Conservation (phyloP, 768 basidiomycete genomes). For the Dioszegia crocea region DNA sequence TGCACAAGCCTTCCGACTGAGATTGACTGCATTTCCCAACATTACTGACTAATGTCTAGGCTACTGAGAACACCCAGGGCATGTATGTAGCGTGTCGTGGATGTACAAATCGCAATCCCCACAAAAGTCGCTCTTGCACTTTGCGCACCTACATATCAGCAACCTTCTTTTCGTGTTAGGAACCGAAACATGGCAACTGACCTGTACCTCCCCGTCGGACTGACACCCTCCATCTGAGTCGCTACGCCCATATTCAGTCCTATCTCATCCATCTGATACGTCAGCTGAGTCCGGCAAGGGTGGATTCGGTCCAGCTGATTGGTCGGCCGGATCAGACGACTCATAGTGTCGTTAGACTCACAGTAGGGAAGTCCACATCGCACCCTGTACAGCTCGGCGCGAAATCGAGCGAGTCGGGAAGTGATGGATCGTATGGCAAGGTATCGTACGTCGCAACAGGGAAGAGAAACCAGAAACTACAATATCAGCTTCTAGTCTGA, state of each 20-base stretch:
- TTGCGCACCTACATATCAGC: conserved; percentile 55
- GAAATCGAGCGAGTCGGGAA: conserved; percentile 23
- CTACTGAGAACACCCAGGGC: conserved; percentile 58
- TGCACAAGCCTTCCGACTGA: too few species aligned
- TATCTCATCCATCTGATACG: conserved; percentile 18
- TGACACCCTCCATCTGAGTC: conserved; percentile 61
- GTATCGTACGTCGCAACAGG: conserved; percentile 74
- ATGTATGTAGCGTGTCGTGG: conserved; percentile 91
- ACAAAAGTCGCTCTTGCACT: conserved; percentile 83
- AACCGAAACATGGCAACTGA: too few species aligned
- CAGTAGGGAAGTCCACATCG: conserved; percentile 61
- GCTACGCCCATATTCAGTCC: conserved; percentile 28
- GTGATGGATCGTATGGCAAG: conserved; percentile 1
- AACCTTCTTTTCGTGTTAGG: neutral
- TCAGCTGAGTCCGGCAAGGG: conserved; percentile 35
- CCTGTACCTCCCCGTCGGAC: conserved; percentile 77
- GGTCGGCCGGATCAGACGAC: conserved; percentile 22
- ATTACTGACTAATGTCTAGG: neutral
- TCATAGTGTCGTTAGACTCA: conserved; percentile 13
- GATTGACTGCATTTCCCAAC: too few species aligned
- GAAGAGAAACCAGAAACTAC: conserved; percentile 60
- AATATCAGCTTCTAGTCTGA: conserved; percentile 2
- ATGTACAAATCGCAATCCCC: conserved; percentile 94
- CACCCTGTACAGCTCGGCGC: conserved; percentile 69
- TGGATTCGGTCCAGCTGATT: neutral